phyloP scores from a whole-genome alignment of 1,284 basidiomycete genomes.

The Marasmius sp. region DNA sequence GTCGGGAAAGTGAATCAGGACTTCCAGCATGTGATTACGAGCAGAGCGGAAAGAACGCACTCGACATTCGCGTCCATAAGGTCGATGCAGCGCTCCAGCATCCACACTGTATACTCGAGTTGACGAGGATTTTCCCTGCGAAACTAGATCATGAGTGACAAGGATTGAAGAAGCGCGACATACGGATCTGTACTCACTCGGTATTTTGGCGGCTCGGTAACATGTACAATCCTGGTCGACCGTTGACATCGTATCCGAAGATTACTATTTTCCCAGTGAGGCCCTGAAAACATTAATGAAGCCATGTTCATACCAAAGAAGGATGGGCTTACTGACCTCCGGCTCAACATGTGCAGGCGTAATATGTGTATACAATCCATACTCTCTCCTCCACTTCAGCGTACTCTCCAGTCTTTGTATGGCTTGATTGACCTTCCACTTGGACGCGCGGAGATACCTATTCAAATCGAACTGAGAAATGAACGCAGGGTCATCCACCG shows the following conservation, averaged over 20 bases:
- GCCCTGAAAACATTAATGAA: slow-evolving; percentile 37
- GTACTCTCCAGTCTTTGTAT: slow-evolving; percentile 69
- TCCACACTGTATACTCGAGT: slow-evolving; percentile 76
- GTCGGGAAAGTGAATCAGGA: slow-evolving; percentile 17
- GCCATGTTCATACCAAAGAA: not conserved
- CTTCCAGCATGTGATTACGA: not conserved
- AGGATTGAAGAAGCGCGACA: not conserved
- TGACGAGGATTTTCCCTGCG: slow-evolving; percentile 67
- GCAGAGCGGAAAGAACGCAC: slow-evolving; percentile 38
- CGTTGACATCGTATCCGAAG: slow-evolving; percentile 72
- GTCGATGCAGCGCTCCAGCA: slow-evolving; percentile 70
- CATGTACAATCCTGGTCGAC: slow-evolving; percentile 77
- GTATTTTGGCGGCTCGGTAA: slow-evolving; percentile 86
- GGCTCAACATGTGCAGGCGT: slow-evolving; percentile 64
- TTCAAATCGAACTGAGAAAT: no score
- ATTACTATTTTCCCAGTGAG: slow-evolving; percentile 73
- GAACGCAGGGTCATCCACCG: no score
- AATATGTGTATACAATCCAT: slow-evolving; percentile 61
- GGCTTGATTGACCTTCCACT: slow-evolving; percentile 48
- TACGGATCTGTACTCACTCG: not conserved
- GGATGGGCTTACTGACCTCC: slow-evolving; percentile 46
- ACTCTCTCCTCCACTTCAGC: slow-evolving; percentile 74
- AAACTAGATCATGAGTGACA: not conserved
- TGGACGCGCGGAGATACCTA: no score
- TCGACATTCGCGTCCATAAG: slow-evolving; percentile 77